Evolutionary conservation across 1,139 yeast genomes (phyloP).

Genomic region (Saccharomycopsis hybrid): DNA sequence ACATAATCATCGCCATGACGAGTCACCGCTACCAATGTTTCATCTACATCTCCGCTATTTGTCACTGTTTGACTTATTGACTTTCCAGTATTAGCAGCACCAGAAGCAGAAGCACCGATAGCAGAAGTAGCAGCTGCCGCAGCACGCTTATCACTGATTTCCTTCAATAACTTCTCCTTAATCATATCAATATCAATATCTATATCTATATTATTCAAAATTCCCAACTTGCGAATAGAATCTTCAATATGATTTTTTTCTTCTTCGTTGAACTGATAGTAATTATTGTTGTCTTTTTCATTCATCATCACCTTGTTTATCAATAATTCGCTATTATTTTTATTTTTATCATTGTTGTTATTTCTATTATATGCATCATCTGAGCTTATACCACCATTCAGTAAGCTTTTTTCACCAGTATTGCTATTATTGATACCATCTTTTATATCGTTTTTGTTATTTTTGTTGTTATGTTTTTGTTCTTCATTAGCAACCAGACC

Average conservation of each 20-base stretch:
- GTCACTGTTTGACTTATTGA: conserved; percentile 5
- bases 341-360: neutral
- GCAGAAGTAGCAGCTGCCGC: neutral
- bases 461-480: neutral
- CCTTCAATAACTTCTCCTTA: neutral
- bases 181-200: conserved; percentile 11
- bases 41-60: neutral
- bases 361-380: too few species aligned
- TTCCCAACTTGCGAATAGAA: neutral
- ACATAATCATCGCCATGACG: neutral
- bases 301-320: neutral
- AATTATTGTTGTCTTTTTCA: neutral
- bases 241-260: conserved; percentile 18
- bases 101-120: neutral
- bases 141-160: conserved; percentile 1
- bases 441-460: neutral
- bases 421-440: neutral
- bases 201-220: neutral
- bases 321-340: neutral
- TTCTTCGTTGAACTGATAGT: conserved; percentile 23
- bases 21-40: neutral
- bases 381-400: too few species aligned
- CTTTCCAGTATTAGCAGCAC: neutral
- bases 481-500: neutral
- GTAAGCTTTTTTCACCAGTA: neutral